Percentiles rank a stretch among this genome's conserved stretches.
phyloP scores from a whole-genome alignment of 306 rosid species.

The Bauhinia variegata region DNA sequence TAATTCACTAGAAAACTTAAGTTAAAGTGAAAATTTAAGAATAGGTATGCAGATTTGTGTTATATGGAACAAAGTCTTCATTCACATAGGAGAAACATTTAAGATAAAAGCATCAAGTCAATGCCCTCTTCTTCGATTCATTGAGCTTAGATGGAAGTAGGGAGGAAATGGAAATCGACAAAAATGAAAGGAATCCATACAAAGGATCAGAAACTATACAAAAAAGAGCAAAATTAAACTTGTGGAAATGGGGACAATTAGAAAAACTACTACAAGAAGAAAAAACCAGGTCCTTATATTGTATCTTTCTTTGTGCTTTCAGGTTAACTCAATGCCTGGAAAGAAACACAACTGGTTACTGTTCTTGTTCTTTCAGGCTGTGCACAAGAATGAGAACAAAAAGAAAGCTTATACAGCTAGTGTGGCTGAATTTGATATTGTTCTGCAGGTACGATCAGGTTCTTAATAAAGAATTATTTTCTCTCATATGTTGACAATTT shows the following conservation, averaged over 20 bases:
- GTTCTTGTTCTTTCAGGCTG: conserved; percentile 61
- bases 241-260: too few species aligned
- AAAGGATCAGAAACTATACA: too few species aligned
- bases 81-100: background rate
- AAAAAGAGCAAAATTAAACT: too few species aligned
- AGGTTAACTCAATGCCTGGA: conserved; percentile 13
- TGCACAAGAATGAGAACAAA: conserved; percentile 54
- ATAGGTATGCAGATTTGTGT: background rate
- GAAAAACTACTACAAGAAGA: too few species aligned
- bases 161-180: too few species aligned
- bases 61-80: background rate
- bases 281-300: background rate
- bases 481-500: conserved; percentile 25
- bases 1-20: too few species aligned
- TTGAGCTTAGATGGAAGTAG: too few species aligned
- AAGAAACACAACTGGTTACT: conserved; percentile 23
- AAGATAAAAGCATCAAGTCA: background rate
- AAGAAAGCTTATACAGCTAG: conserved; percentile 57
- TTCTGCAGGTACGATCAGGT: conserved; percentile 79
- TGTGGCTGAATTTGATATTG: conserved; percentile 92
- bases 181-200: too few species aligned
- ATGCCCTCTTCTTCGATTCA: background rate
- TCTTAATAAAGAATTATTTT: conserved; percentile 30
- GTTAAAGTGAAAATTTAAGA: too few species aligned
- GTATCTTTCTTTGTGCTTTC: conserved; percentile 9